A percentile compares a stretch with the other conserved stretches of the same genome.
phyloP scores from a whole-genome alignment of 179 eudicot genomes.

The Nepenthes alata region DNA sequence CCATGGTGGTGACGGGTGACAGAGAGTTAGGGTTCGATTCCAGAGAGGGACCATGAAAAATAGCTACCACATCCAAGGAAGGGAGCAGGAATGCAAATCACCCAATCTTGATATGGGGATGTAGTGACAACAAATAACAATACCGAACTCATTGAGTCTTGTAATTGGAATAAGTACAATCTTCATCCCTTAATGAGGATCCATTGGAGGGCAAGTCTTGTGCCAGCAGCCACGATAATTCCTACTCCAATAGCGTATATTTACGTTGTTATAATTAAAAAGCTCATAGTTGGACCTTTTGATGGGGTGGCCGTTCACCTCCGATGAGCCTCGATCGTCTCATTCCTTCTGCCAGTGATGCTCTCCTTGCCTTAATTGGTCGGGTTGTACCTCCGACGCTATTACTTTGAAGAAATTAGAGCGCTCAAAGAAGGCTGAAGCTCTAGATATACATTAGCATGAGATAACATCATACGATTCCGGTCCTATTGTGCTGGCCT shows the following conservation, averaged over 20 bases:
- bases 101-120: constrained; percentile 11
- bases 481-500: constrained; percentile 3
- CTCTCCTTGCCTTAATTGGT: constrained; percentile 29
- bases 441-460: constrained; percentile 3
- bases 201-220: constrained; percentile 14
- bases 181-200: constrained; percentile 16
- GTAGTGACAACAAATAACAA: constrained; percentile 18
- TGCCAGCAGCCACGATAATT: constrained; percentile 6
- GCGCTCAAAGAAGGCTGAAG: constrained; percentile 42
- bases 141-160: constrained; percentile 13
- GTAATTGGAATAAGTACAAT: constrained; percentile 15
- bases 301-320: constrained; percentile 1
- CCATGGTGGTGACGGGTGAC: constrained; percentile 9
- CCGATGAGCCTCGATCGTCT: background rate
- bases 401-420: constrained; percentile 52
- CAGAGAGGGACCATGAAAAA: constrained; percentile 8
- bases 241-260: constrained; percentile 6
- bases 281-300: constrained; percentile 6
- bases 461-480: constrained; percentile 2
- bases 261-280: constrained; percentile 7
- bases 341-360: constrained; percentile 8
- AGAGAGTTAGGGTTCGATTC: constrained; percentile 10
- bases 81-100: constrained; percentile 6
- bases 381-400: constrained; percentile 26
- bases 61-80: constrained; percentile 9